Conservation (phyloP, 2,329 filamentous ascomycete species). For the Exophiala alcalophila region DNA sequence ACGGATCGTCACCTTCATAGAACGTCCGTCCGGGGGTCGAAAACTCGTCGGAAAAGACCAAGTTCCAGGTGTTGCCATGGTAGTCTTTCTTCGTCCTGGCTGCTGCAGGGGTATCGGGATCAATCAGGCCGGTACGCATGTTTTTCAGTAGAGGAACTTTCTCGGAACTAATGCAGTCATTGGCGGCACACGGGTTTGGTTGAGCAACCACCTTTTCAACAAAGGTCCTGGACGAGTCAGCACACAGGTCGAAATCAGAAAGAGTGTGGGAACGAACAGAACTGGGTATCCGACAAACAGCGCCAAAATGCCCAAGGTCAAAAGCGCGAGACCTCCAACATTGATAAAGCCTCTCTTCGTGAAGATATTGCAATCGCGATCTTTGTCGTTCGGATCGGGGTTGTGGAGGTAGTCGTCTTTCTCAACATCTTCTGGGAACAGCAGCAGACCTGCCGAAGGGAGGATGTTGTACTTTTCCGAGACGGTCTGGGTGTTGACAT, state of each 20-base stretch:
- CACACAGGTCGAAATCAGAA: constrained; percentile 9
- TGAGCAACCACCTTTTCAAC: constrained; percentile 46
- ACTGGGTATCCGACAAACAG: constrained; percentile 69
- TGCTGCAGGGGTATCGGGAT: constrained; percentile 63
- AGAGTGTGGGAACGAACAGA: constrained; percentile 51
- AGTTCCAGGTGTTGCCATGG: constrained; percentile 60
- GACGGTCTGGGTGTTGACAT: constrained; percentile 68
- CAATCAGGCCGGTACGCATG: constrained; percentile 59
- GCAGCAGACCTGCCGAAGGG: constrained; percentile 62
- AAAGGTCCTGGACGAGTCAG: constrained; percentile 53
- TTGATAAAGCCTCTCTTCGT: constrained; percentile 63
- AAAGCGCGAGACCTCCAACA: constrained; percentile 59
- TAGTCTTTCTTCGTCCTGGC: constrained; percentile 55
- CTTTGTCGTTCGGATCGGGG: constrained; percentile 62
- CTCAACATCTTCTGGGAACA: constrained; percentile 70
- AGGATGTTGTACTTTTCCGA: constrained; percentile 71
- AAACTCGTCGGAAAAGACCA: constrained; percentile 73
- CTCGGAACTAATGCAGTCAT: constrained; percentile 51
- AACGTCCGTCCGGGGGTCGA: constrained; percentile 65
- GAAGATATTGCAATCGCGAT: constrained; percentile 63
- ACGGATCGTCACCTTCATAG: constrained; percentile 68
- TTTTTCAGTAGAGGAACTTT: constrained; percentile 57
- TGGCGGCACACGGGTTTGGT: constrained; percentile 38
- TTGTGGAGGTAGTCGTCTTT: constrained; percentile 72
- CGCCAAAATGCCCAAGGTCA: constrained; percentile 59